A percentile compares a stretch with the other conserved stretches of the same genome.
These are phyloP conservation scores for Zasmidium cellare DNA, from an alignment of 2,329 filamentous ascomycete genomes.

Conservation along the genomic window DNA sequence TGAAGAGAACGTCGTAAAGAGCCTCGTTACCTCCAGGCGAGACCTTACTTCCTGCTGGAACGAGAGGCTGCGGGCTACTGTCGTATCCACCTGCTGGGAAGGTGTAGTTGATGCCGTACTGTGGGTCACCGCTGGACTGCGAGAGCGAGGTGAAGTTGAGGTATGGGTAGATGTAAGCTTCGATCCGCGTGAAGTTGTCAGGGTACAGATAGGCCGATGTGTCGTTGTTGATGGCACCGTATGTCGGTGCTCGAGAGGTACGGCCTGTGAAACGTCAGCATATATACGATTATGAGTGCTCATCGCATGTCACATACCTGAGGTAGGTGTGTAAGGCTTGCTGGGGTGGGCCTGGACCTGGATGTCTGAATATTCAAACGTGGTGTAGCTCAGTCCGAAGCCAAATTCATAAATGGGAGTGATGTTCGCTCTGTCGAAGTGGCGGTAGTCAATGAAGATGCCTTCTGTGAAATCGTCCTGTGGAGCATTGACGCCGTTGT, in stretches of 20 bases:
- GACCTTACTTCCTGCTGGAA: conserved; percentile 60
- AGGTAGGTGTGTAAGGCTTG: conserved; percentile 58
- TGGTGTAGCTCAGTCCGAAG: conserved; percentile 73
- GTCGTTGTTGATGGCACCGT: conserved; percentile 65
- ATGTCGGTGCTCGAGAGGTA: conserved; percentile 63
- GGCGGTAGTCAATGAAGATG: conserved; percentile 77
- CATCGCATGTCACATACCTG: conserved; percentile 8
- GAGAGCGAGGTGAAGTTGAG: conserved; percentile 63
- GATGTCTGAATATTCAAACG: conserved; percentile 72
- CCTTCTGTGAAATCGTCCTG: conserved; percentile 76
- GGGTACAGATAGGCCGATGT: conserved; percentile 70
- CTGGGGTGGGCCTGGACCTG: conserved; percentile 54
- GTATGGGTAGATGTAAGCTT: conserved; percentile 69
- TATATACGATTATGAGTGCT: background rate
- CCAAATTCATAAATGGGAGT: conserved; percentile 80
- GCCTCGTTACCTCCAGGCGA: conserved; percentile 59
- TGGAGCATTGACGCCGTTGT: conserved; percentile 65
- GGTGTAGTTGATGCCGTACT: conserved; percentile 65
- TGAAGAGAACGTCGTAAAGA: conserved; percentile 70
- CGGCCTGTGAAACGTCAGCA: conserved; percentile 44
- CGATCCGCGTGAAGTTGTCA: conserved; percentile 52
- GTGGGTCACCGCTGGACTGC: conserved; percentile 57
- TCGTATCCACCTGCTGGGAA: conserved; percentile 59
- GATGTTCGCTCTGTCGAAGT: conserved; percentile 67
- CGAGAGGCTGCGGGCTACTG: conserved; percentile 57